Evolutionary conservation across 441 rosid species (phyloP), one percentile per base, ranked within the genome.

Genomic region (Pelargonium citronellum): DNA sequence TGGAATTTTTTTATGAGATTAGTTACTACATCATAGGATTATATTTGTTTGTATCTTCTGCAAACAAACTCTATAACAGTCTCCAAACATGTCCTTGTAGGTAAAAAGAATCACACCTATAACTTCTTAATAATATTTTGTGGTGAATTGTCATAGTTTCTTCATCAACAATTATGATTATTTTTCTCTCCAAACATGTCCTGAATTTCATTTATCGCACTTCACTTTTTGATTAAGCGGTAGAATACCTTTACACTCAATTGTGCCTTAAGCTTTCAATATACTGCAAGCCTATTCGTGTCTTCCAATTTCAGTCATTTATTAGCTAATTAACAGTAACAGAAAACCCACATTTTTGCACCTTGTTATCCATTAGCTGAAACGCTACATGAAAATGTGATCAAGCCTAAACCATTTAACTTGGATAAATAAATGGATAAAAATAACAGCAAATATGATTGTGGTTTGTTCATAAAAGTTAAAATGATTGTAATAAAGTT

Each of bases 301-400:
- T 17, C 1, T 55, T 53, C 11, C 11, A 2, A 55, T 55, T 17
- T 15, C 61, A 53, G 58, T 55, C 61, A 17, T 7, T 55, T 55
- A 55, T 55, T 16, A 55, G 24, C 22, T 55, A 55, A 17, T 17
- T 55, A 55, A 55, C 60, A 53, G 20, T 53, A 53, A 53, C 61
- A 55, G 61, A 55, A 15, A 55, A 55, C 7, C 24, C 22, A 55
- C 24, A 55, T 55, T 55, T 1, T 55, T 16, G 61, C 61, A 55
- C 19, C 61, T 55, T 55, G 61, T 55, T 55, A 55, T 55, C 19
- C 19, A 55, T 55, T 53, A 6, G 60, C 22, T 53, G 60, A n/a
- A 53, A 17, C 22, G 37, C 22, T 19, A 5, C 60, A 53, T 53
- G 20, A 51, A 51, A n/a, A 51, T 1, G 2, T 24, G 2, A 24